A percentile compares a stretch with the other conserved stretches of the same genome.
Evolutionary conservation across 805 yeast genomes (phyloP).

Genomic region (Kluyveromyces starmeri): DNA sequence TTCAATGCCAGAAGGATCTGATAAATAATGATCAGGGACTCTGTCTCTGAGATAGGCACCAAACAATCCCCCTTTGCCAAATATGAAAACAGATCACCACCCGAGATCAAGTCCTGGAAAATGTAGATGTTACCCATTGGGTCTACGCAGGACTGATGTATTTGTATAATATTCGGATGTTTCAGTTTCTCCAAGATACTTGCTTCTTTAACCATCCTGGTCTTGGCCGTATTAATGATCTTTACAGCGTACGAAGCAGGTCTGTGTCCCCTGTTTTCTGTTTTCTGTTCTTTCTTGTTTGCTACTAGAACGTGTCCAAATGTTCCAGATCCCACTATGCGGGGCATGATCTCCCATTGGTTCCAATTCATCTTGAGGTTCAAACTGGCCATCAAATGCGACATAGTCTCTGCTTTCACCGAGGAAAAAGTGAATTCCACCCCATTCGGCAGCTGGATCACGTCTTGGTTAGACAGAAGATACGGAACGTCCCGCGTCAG

Average conservation of each 20-base stretch:
- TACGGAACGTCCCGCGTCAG: conserved; percentile 28
- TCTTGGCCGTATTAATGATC: conserved; percentile 29
- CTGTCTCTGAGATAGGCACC: conserved; percentile 42
- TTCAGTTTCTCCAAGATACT: conserved; percentile 31
- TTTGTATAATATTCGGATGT: conserved; percentile 45
- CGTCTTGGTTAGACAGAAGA: conserved; percentile 33
- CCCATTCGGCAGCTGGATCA: conserved; percentile 31
- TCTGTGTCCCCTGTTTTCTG: conserved; percentile 20
- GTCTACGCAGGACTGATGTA: conserved; percentile 29
- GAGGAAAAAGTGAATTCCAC: conserved; percentile 17
- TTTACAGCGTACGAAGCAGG: conserved; percentile 43
- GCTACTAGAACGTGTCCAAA: conserved; percentile 42
- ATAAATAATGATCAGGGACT: conserved; percentile 41
- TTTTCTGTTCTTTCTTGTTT: conserved; percentile 1
- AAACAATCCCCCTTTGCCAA: conserved; percentile 35
- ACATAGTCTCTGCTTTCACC: conserved; percentile 8
- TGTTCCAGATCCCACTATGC: conserved; percentile 45
- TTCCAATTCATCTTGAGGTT: conserved; percentile 18
- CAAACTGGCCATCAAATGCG: conserved; percentile 10
- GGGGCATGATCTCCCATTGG: conserved; percentile 36
- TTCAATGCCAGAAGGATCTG: conserved; percentile 49
- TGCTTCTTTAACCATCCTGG: conserved; percentile 34
- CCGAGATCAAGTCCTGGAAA: conserved; percentile 42
- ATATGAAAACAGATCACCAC: conserved; percentile 53
- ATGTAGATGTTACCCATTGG: conserved; percentile 31